These are phyloP conservation scores for Ceratocystis alfenasii DNA, from an alignment of 2,329 filamentous ascomycete genomes.

Conservation along the genomic window DNA sequence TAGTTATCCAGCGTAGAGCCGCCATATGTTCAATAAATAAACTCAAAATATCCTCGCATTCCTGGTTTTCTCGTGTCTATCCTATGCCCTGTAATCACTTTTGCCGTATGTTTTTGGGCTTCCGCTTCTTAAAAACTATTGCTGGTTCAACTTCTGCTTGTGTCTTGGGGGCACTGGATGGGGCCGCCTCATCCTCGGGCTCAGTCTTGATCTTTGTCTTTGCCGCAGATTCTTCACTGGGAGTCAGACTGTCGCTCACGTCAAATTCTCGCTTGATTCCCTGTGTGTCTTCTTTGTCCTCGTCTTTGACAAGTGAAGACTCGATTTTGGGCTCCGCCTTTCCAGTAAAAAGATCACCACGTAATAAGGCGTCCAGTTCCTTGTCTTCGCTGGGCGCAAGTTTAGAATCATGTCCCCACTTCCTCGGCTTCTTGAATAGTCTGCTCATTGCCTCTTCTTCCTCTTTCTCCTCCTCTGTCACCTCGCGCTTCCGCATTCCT, in stretches of 20 bases:
- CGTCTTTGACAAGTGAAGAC: neutral
- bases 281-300: neutral
- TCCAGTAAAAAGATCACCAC: slow-evolving; percentile 27
- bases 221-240: neutral
- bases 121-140: slow-evolving; percentile 66
- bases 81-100: slow-evolving; percentile 32
- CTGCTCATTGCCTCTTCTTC: slow-evolving; percentile 47
- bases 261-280: neutral
- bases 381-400: slow-evolving; percentile 37
- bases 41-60: too few species aligned
- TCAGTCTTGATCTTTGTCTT: slow-evolving; percentile 26
- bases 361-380: slow-evolving; percentile 52
- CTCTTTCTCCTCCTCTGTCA: slow-evolving; percentile 48
- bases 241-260: neutral
- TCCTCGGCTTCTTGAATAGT: slow-evolving; percentile 47
- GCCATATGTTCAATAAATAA: too few species aligned
- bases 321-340: slow-evolving; percentile 8
- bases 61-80: neutral
- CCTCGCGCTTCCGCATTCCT: slow-evolving; percentile 52
- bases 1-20: too few species aligned
- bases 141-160: slow-evolving; percentile 29
- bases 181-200: slow-evolving; percentile 24
- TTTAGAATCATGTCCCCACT: slow-evolving; percentile 44
- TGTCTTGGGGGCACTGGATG: slow-evolving; percentile 22
- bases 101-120: slow-evolving; percentile 52